These are phyloP conservation scores for Daldinia sp. DNA, from an alignment of 2,329 filamentous ascomycete species.

Conservation along the genomic window DNA sequence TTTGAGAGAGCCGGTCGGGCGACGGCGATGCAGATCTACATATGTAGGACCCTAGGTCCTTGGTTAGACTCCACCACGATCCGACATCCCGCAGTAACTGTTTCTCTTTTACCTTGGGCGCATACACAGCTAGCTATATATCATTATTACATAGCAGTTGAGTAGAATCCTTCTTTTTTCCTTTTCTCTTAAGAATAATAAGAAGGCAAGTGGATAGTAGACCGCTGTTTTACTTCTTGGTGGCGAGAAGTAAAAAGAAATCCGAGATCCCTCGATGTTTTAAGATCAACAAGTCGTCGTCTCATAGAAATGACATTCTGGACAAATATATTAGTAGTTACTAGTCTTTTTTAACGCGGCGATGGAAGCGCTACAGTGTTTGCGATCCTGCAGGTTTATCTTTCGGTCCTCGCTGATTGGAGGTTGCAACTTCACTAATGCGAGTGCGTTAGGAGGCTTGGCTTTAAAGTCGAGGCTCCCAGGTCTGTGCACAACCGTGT, in stretches of 20 bases:
- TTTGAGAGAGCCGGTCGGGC: slow-evolving; percentile 35
- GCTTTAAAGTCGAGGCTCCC: slow-evolving; percentile 33
- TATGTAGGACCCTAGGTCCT: slow-evolving; percentile 24
- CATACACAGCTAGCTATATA: not conserved
- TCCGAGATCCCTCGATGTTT: slow-evolving; percentile 16
- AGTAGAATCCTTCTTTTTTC: not conserved
- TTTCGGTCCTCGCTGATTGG: slow-evolving; percentile 47
- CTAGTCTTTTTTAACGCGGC: slow-evolving; percentile 28
- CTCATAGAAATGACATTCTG: slow-evolving; percentile 12
- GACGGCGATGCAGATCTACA: slow-evolving; percentile 38
- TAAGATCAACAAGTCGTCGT: slow-evolving; percentile 2
- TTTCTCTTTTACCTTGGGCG: not conserved
- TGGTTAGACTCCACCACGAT: slow-evolving; percentile 35
- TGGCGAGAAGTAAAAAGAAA: not conserved
- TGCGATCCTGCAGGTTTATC: slow-evolving; percentile 50
- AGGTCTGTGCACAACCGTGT: slow-evolving; percentile 17
- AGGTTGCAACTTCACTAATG: slow-evolving; percentile 34
- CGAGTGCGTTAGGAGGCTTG: slow-evolving; percentile 36
- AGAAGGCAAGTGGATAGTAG: not conserved
- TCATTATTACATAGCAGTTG: not conserved
- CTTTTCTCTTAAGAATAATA: not conserved
- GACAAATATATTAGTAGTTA: slow-evolving; percentile 13
- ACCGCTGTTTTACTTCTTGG: slow-evolving; percentile 2
- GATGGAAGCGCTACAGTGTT: slow-evolving; percentile 44
- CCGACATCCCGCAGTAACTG: slow-evolving; percentile 24